A percentile compares a stretch with the other conserved stretches of the same genome.
phyloP scores from a whole-genome alignment of 2,329 filamentous ascomycete genomes.

The Xylariaceae sp. region DNA sequence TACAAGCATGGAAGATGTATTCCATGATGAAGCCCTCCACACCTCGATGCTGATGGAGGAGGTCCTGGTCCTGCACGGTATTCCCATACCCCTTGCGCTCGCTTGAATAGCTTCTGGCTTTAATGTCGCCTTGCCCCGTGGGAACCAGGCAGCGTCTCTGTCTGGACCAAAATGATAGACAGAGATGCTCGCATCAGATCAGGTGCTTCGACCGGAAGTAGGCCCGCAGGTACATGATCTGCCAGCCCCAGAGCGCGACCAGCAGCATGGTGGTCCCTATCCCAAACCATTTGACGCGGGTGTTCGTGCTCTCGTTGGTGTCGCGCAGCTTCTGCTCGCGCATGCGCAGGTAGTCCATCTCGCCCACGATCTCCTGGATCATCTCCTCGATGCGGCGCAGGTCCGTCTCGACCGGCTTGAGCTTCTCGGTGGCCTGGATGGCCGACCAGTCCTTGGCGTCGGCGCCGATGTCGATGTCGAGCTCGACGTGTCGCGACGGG shows the following conservation, averaged over 20 bases:
- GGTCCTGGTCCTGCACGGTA: no score
- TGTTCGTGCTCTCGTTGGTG: constrained; percentile 99
- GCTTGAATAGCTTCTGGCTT: constrained; percentile 10
- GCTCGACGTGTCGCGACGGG: constrained; percentile 68
- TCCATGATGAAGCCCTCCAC: no score
- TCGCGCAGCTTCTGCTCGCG: constrained; percentile 94
- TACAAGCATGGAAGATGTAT: constrained; percentile 24
- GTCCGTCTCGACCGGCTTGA: constrained; percentile 94
- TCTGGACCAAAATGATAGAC: no score
- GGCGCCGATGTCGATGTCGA: constrained; percentile 92
- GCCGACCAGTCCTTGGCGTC: constrained; percentile 98
- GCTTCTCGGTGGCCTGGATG: constrained; percentile 92
- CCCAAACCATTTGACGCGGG: constrained; percentile 97
- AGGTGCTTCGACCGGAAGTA: constrained; percentile 70
- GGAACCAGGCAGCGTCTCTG: no score
- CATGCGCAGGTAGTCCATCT: constrained; percentile 91
- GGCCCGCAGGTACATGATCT: constrained; percentile 93
- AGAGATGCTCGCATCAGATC: no score
- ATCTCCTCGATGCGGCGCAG: constrained; percentile 88
- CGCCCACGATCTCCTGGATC: constrained; percentile 75
- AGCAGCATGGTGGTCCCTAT: constrained; percentile 88
- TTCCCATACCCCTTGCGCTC: no score
- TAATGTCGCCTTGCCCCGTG: constrained; percentile 5
- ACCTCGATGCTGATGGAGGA: no score
- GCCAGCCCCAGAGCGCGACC: constrained; percentile 84